Conservation (phyloP, 129 eudicot species). For the Deinandra increscens region DNA sequence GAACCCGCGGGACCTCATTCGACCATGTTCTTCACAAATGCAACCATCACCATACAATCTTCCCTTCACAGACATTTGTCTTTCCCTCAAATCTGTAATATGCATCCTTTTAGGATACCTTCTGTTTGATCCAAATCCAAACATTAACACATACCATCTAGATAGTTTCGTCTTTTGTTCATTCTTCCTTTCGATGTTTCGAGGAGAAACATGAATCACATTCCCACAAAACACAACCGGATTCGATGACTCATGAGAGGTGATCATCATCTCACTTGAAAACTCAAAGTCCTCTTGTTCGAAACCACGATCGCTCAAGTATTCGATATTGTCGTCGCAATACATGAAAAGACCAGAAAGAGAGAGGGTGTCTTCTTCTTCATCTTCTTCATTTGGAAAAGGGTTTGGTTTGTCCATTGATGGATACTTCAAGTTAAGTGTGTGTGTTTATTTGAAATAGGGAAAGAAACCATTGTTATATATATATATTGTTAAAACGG, state of each 20-base stretch:
- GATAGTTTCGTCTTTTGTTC: slow-evolving; percentile 30
- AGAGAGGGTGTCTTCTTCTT: slow-evolving; percentile 38
- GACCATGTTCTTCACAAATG: not conserved
- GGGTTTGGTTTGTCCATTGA: slow-evolving; percentile 15
- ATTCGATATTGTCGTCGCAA: slow-evolving; percentile 10
- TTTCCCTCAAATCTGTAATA: slow-evolving; percentile 44
- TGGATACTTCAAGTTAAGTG: not conserved
- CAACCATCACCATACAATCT: too few species aligned
- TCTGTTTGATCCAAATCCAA: slow-evolving; percentile 33
- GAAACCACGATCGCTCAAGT: not conserved
- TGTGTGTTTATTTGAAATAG: slow-evolving; percentile 7
- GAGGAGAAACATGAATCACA: slow-evolving; percentile 25
- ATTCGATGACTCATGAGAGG: slow-evolving; percentile 14
- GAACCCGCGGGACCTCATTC: slow-evolving; percentile 29
- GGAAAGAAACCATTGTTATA: not conserved
- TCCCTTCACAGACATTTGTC: slow-evolving; percentile 26
- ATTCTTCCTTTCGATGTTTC: not conserved
- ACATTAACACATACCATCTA: slow-evolving; percentile 41
- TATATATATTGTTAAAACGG: too few species aligned
- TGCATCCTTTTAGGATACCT: slow-evolving; percentile 33
- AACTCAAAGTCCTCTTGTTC: slow-evolving; percentile 50
- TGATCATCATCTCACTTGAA: slow-evolving; percentile 44
- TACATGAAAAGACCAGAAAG: slow-evolving; percentile 39
- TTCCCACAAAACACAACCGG: slow-evolving; percentile 58
- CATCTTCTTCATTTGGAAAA: slow-evolving; percentile 20